A percentile compares a stretch with the other conserved stretches of the same genome.
Conservation (phyloP, 352 stramenopile species). For the Globisporangium iwayamae region DNA sequence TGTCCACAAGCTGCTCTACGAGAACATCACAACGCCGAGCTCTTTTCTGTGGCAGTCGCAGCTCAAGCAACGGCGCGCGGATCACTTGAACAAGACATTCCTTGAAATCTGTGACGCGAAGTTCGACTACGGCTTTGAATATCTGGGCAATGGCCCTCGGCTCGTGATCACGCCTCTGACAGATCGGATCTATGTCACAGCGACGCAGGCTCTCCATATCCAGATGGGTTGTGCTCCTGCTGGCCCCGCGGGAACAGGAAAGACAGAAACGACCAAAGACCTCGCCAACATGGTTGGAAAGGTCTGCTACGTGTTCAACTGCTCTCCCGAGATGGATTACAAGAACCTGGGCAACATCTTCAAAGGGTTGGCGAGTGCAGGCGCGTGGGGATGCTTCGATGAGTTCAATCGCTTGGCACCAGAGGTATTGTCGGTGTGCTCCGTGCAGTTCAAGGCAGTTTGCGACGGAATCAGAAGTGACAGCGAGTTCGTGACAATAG, state of each 20-base stretch:
- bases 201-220: conserved; percentile 92
- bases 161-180: conserved; percentile 94
- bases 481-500: conserved; percentile 83
- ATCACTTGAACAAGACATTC: conserved; percentile 45
- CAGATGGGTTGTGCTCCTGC: conserved; percentile 94
- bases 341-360: conserved; percentile 95
- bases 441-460: conserved; percentile 93
- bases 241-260: conserved; percentile 87
- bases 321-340: conserved; percentile 96
- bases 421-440: conserved; percentile 91
- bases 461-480: conserved; percentile 92
- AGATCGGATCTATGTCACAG: conserved; percentile 95
- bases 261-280: conserved; percentile 96
- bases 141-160: conserved; percentile 91
- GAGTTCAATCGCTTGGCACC: conserved; percentile 94
- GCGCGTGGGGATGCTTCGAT: conserved; percentile 95
- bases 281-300: conserved; percentile 91
- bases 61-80: conserved; percentile 77
- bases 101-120: conserved; percentile 91
- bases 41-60: conserved; percentile 94
- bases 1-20: conserved; percentile 88
- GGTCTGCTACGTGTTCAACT: conserved; percentile 94
- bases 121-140: conserved; percentile 95
- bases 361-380: conserved; percentile 90
- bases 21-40: conserved; percentile 62